These are phyloP conservation scores for Camelina neglecta DNA, from an alignment of 345 rosid species.

Conservation along the genomic window DNA sequence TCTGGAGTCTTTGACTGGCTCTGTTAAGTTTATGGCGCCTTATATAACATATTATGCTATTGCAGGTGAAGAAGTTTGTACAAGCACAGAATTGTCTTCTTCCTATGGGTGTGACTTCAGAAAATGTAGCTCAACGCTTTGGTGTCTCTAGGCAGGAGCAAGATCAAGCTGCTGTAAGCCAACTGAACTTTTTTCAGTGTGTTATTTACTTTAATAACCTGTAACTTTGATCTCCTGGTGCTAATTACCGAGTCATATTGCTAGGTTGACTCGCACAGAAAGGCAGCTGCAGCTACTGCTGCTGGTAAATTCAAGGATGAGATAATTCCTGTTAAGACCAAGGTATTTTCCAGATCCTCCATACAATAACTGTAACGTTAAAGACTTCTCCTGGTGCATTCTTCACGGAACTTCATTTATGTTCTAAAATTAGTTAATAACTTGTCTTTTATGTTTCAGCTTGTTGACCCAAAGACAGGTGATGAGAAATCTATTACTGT, in stretches of 20 bases:
- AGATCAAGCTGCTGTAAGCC: constrained; percentile 98
- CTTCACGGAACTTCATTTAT: constrained; percentile 12
- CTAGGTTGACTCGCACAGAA: constrained; percentile 96
- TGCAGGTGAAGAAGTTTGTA: constrained; percentile 71
- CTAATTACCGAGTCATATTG: constrained; percentile 29
- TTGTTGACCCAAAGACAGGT: constrained; percentile 95
- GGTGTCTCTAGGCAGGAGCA: constrained; percentile 95
- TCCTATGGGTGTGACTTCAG: constrained; percentile 99
- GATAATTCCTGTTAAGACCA: constrained; percentile 88
- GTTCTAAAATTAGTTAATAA: constrained; percentile 21
- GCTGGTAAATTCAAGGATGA: constrained; percentile 96
- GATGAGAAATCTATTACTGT: constrained; percentile 75
- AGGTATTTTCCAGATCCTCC: constrained; percentile 54
- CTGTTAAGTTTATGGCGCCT: not conserved
- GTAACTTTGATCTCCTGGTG: not conserved
- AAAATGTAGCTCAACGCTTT: constrained; percentile 93
- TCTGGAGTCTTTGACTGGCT: constrained; percentile 1
- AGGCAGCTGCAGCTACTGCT: constrained; percentile 98
- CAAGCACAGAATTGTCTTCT: constrained; percentile 95
- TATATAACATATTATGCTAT: constrained; percentile 22
- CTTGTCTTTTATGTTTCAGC: constrained; percentile 52
- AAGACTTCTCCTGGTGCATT: not conserved
- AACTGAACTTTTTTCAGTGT: constrained; percentile 27
- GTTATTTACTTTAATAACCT: constrained; percentile 2
- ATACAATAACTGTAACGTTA: too few relatives aligned